A percentile compares a stretch with the other conserved stretches of the same genome.
These are phyloP conservation scores for Phragmites australis DNA, from an alignment of 176 grass and related monocot species.

Conservation along the genomic window DNA sequence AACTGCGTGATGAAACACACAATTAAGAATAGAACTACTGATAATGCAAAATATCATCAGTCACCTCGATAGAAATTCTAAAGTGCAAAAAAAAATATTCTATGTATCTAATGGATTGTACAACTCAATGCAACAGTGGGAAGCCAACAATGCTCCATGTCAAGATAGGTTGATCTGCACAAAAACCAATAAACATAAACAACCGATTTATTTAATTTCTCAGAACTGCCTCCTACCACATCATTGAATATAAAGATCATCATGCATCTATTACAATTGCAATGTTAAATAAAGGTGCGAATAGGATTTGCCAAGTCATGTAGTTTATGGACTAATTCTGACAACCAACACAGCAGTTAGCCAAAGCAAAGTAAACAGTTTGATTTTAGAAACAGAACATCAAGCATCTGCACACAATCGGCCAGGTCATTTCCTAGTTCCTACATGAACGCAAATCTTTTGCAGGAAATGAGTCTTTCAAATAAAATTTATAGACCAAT, in stretches of 20 bases:
- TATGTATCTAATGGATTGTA: neutral
- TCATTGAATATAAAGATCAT: neutral
- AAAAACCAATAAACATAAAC: neutral
- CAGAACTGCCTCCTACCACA: constrained; percentile 12
- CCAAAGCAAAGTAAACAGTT: neutral
- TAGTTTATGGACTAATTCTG: constrained; percentile 19
- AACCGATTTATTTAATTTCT: neutral
- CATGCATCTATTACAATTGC: constrained; percentile 16
- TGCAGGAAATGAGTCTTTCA: neutral
- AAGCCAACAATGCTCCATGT: constrained; percentile 1
- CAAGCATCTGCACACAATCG: neutral
- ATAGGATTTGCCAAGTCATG: constrained; percentile 11
- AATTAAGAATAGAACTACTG: neutral
- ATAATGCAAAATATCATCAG: neutral
- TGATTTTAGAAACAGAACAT: constrained; percentile 17
- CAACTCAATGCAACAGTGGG: constrained; percentile 17
- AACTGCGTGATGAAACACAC: neutral
- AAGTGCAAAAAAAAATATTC: neutral
- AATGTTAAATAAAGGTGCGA: constrained; percentile 13
- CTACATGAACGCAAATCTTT: neutral
- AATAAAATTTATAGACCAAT: constrained; percentile 3
- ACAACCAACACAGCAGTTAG: constrained; percentile 12
- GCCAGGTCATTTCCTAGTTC: constrained; percentile 24
- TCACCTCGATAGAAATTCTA: neutral
- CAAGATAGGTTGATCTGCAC: constrained; percentile 18